Evolutionary conservation across 1,284 basidiomycete genomes (phyloP).

Genomic region (Takashimella koratensis): DNA sequence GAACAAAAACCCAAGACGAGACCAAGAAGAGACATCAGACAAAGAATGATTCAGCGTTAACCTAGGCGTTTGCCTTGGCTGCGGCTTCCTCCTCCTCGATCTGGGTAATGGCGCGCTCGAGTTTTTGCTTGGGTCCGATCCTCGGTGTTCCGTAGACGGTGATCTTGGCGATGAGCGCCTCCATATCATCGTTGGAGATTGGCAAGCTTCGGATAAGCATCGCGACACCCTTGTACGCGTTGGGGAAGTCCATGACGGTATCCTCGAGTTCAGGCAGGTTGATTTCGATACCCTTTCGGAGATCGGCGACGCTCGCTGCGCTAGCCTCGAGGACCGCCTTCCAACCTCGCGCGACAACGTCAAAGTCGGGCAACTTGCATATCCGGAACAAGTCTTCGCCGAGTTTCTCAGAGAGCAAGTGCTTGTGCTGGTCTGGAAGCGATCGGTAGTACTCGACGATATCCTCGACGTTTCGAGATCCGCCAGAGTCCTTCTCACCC

Average conservation of each 20-base stretch:
- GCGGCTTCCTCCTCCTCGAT: conserved; percentile 35
- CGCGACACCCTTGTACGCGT: conserved; percentile 73
- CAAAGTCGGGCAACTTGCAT: conserved; percentile 78
- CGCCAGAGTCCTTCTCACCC: conserved; percentile 48
- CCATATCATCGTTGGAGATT: conserved; percentile 55
- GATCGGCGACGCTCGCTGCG: conserved; percentile 55
- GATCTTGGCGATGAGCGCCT: conserved; percentile 51
- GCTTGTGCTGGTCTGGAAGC: conserved; percentile 44
- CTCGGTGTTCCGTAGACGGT: conserved; percentile 39
- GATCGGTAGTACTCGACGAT: conserved; percentile 68
- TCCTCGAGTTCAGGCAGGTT: conserved; percentile 77
- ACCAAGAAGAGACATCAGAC: too few species aligned
- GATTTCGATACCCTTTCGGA: conserved; percentile 60
- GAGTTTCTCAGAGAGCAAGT: conserved; percentile 70
- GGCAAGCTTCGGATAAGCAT: conserved; percentile 65
- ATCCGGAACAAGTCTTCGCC: conserved; percentile 85
- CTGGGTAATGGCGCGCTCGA: conserved; percentile 34
- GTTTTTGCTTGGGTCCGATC: conserved; percentile 42
- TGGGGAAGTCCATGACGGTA: conserved; percentile 81
- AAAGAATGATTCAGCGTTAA: too few species aligned
- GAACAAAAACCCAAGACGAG: neutral
- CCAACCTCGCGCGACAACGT: conserved; percentile 60
- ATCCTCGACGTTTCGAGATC: conserved; percentile 45
- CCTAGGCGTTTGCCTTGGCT: too few species aligned
- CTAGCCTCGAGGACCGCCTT: conserved; percentile 57